phyloP scores from a whole-genome alignment of 257 asterid species.

The Solanum verrucosum region DNA sequence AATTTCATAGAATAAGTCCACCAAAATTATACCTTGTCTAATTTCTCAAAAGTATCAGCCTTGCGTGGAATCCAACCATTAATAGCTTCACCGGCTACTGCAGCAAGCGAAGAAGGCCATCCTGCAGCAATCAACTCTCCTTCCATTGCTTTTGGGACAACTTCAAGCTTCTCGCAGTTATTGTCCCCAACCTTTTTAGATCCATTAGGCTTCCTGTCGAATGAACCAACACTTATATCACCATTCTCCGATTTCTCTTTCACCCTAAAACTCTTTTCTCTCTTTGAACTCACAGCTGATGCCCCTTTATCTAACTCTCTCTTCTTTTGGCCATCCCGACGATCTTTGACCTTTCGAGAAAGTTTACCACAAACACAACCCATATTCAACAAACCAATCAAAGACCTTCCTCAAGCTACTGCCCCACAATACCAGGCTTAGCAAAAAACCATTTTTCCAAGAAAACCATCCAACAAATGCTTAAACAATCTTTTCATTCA shows the following conservation, averaged over 20 bases:
- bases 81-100: conserved; percentile 85
- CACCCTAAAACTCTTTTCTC: conserved; percentile 45
- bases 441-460: conserved; percentile 3
- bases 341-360: conserved; percentile 36
- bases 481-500: background rate
- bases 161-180: conserved; percentile 30
- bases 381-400: conserved; percentile 31
- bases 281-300: conserved; percentile 34
- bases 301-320: conserved; percentile 48
- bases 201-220: conserved; percentile 45
- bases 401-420: conserved; percentile 2
- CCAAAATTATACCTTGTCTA: conserved; percentile 60
- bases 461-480: conserved; percentile 8
- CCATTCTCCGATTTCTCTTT: conserved; percentile 37
- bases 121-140: conserved; percentile 91
- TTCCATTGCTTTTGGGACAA: conserved; percentile 55
- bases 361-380: conserved; percentile 79
- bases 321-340: conserved; percentile 47
- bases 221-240: conserved; percentile 33
- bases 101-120: conserved; percentile 95
- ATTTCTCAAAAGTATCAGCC: conserved; percentile 79
- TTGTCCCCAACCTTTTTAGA: conserved; percentile 71
- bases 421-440: conserved; percentile 5
- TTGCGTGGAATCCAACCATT: conserved; percentile 82
- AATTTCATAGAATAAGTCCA: background rate